Conservation (phyloP, 2,329 filamentous ascomycete species). For the Aspergillus alliaceus region DNA sequence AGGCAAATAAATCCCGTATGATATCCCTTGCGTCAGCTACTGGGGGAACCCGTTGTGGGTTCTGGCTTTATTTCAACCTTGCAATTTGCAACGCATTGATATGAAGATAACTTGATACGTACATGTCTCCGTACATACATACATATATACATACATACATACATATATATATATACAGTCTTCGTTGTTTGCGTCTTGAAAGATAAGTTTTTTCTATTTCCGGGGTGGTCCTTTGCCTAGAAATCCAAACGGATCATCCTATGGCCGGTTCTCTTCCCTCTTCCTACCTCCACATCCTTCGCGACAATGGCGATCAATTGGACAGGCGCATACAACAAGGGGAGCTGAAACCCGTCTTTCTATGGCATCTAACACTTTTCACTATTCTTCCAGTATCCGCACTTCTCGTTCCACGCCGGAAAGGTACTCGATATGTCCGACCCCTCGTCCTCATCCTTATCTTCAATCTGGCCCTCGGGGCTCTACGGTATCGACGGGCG, state of each 20-base stretch:
- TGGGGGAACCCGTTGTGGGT: neutral
- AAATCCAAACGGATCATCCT: neutral
- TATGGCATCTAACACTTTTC: slow-evolving; percentile 36
- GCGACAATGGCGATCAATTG: slow-evolving; percentile 22
- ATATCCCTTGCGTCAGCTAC: neutral
- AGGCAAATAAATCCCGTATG: neutral
- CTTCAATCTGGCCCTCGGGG: slow-evolving; percentile 44
- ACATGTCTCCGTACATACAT: no score
- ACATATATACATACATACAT: no score
- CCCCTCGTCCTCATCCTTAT: slow-evolving; percentile 48
- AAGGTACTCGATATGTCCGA: slow-evolving; percentile 38
- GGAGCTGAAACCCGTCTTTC: slow-evolving; percentile 32
- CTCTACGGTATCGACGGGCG: slow-evolving; percentile 47
- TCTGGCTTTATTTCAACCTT: neutral
- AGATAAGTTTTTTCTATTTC: neutral
- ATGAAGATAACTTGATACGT: no score
- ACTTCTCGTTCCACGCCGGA: slow-evolving; percentile 52
- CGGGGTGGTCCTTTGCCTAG: neutral
- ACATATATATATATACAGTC: no score
- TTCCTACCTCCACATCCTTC: slow-evolving; percentile 29
- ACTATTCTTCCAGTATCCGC: slow-evolving; percentile 46
- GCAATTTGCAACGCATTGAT: no score
- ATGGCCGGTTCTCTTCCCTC: slow-evolving; percentile 28
- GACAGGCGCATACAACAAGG: slow-evolving; percentile 28
- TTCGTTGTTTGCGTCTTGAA: neutral